Evolutionary conservation across 345 rosid species (phyloP), one percentile per base, ranked within the genome.

Genomic region (Microcos paniculata): DNA sequence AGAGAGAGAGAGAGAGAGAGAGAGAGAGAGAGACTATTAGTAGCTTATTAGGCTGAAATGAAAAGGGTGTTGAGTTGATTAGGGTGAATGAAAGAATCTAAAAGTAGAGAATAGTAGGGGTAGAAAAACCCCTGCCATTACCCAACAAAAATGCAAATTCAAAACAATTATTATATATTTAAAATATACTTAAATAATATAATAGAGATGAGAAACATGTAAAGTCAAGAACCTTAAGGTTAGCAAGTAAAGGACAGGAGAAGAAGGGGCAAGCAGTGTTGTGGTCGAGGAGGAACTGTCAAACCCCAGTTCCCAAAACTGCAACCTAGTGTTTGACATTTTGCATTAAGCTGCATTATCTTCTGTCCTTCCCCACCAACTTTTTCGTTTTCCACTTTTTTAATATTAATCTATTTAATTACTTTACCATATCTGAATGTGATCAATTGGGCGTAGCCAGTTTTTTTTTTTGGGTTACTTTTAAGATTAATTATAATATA

Each of bases 301-400:
- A 82, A 82, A 76, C 81, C 73, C 84, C 90, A 78, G 77, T 83
- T 87, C 92, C 89, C 88, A 76, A 83, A 80, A 85, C 83, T 71
- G 85, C 78, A 87, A 80, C 88, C 77, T 90, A 83, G 93, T 77
- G 89, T 88, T 90, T 90, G 94, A 91, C 94, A 87, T 88, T 90
- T 93, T 88, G 92, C 90, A 83, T 78, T 87, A 77, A 35, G 38
- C 74, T 71, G 83, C 82, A 80, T 74, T 83, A 68, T 79, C 59
- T 38, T 80, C 26, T 42, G 0, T 45, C 1, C 46, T 35, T 31
- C 40, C 61, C 76, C 16, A 59, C 59, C 62, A 8, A 53, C 82
- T 79, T 84, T 78, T 81, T 70, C 3, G 45, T 4, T 8, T 4
- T 21, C 40, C 3, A 23, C 11, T 75, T 57, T 33, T 52, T 35